Evolutionary conservation across 306 rosid species (phyloP).

Genomic region (Acmispon strigosus): DNA sequence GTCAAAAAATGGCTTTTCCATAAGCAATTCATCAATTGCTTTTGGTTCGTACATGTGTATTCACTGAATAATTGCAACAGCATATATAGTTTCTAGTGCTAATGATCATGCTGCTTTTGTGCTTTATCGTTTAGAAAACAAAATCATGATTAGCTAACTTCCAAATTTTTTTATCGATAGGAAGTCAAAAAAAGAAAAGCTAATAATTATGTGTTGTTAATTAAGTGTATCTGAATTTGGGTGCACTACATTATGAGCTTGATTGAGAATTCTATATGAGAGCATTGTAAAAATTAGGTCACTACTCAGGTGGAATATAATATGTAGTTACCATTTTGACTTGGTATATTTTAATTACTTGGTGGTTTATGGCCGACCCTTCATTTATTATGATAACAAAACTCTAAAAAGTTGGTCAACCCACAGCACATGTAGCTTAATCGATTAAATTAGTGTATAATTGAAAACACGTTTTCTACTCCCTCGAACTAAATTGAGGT

Average conservation of each 20-base stretch:
- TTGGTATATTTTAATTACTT: background rate
- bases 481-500: background rate
- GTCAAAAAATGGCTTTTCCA: background rate
- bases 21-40: background rate
- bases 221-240: background rate
- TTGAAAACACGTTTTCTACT: slow-evolving; percentile 13
- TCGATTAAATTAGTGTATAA: slow-evolving; percentile 14
- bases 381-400: slow-evolving; percentile 3
- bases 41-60: slow-evolving; percentile 19
- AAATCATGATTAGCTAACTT: slow-evolving; percentile 21
- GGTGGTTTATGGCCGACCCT: slow-evolving; percentile 24
- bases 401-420: slow-evolving; percentile 13
- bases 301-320: background rate
- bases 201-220: too few relatives aligned
- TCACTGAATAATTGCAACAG: slow-evolving; percentile 2
- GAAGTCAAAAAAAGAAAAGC: slow-evolving; percentile 12
- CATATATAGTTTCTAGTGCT: background rate
- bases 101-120: slow-evolving; percentile 10
- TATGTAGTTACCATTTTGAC: background rate
- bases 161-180: background rate
- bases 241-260: background rate
- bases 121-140: slow-evolving; percentile 7
- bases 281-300: background rate
- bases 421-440: background rate
- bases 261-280: background rate